Percentiles rank a stretch among this genome's conserved stretches.
These are phyloP conservation scores for Coffea eugenioides DNA, from an alignment of 257 asterid genomes.

Conservation along the genomic window DNA sequence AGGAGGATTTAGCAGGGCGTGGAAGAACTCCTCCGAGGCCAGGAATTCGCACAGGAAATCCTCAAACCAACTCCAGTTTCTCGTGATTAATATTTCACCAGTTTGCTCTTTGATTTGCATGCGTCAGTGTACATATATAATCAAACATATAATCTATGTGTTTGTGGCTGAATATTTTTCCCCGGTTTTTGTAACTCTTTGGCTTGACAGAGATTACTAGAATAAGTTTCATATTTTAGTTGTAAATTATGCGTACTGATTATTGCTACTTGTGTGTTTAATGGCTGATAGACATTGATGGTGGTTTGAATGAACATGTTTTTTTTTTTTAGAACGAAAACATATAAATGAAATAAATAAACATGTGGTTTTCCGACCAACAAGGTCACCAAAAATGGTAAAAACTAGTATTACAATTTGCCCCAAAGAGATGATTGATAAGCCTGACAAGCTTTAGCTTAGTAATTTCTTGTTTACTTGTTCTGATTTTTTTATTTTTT, in stretches of 20 bases:
- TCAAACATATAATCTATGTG: neutral
- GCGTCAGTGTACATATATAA: neutral
- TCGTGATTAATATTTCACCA: neutral
- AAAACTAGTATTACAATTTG: no score
- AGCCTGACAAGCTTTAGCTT: no score
- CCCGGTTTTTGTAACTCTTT: neutral
- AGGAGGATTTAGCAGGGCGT: neutral
- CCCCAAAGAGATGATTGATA: no score
- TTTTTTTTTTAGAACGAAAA: neutral
- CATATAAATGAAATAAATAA: no score
- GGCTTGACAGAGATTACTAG: no score
- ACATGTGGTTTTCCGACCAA: neutral
- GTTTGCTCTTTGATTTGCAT: neutral
- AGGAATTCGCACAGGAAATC: slow-evolving; percentile 21
- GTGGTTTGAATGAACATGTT: neutral
- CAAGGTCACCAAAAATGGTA: neutral
- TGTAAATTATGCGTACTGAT: neutral
- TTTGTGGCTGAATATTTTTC: neutral
- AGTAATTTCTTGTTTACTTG: no score
- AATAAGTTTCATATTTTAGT: neutral
- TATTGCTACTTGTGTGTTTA: neutral
- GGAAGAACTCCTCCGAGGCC: slow-evolving; percentile 31
- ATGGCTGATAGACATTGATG: neutral
- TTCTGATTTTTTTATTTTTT: no score
- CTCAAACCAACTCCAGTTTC: slow-evolving; percentile 28